Percentiles rank a stretch among this genome's conserved stretches.
phyloP scores from a whole-genome alignment of 345 rosid species.

The Camelina neglecta region DNA sequence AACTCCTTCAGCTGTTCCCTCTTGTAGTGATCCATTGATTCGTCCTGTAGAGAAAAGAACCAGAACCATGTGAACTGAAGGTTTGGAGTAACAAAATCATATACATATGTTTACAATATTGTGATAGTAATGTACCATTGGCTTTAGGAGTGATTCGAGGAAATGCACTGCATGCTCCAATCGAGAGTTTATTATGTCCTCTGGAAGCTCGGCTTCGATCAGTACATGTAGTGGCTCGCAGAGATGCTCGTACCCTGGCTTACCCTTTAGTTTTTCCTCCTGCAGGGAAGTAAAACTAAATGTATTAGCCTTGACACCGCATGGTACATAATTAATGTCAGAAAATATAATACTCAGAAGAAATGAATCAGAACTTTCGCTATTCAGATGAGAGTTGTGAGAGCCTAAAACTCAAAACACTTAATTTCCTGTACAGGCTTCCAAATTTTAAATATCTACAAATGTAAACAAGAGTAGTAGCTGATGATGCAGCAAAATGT shows the following conservation, averaged over 20 bases:
- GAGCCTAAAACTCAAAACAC: not conserved
- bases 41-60: constrained; percentile 59
- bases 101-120: not conserved
- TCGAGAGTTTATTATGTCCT: constrained; percentile 70
- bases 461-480: not conserved
- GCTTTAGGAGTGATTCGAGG: constrained; percentile 81
- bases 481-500: constrained; percentile 17
- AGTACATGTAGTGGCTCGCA: constrained; percentile 83
- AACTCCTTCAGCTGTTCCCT: constrained; percentile 89
- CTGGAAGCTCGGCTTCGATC: constrained; percentile 93
- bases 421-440: not conserved
- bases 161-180: constrained; percentile 75
- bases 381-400: not conserved
- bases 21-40: constrained; percentile 87
- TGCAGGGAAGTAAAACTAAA: constrained; percentile 31
- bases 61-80: constrained; percentile 15
- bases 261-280: constrained; percentile 94
- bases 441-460: not conserved
- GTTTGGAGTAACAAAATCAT: not conserved
- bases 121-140: constrained; percentile 61
- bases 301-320: constrained; percentile 14
- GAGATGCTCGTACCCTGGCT: constrained; percentile 95
- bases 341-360: not conserved
- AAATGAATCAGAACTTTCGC: not conserved
- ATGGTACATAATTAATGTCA: not conserved